These are phyloP conservation scores for Pseudonitzschia delicatissima DNA, from an alignment of 108 stramenopile genomes.

Conservation along the genomic window DNA sequence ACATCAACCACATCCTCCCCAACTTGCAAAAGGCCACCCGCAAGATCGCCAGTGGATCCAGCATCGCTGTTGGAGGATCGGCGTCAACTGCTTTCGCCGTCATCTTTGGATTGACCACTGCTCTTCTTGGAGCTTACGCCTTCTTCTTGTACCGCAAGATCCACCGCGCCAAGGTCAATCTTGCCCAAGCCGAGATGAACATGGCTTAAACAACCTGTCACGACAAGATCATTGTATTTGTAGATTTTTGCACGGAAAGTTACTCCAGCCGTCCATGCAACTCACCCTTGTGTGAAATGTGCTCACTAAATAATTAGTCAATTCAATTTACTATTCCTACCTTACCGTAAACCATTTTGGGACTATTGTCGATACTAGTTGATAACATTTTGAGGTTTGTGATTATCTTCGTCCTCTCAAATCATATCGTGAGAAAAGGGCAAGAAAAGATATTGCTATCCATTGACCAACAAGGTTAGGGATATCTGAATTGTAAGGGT, in stretches of 20 bases:
- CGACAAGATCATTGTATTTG: neutral
- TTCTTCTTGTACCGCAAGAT: constrained; percentile 71
- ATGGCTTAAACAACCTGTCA: constrained; percentile 18
- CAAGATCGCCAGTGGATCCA: constrained; percentile 11
- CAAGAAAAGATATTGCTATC: no score
- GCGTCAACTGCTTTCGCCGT: constrained; percentile 35
- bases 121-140: constrained; percentile 57
- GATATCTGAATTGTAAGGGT: no score
- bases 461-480: no score
- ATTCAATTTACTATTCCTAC: neutral
- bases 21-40: constrained; percentile 29
- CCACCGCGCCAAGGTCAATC: constrained; percentile 55
- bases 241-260: neutral
- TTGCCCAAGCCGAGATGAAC: constrained; percentile 29
- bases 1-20: constrained; percentile 57
- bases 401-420: no score
- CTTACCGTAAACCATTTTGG: no score
- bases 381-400: no score
- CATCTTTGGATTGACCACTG: constrained; percentile 62
- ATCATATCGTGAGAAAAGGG: no score
- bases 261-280: no score
- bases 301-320: neutral
- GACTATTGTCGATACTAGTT: no score
- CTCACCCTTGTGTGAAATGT: no score
- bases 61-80: neutral